Evolutionary conservation across 768 basidiomycete species (phyloP).

Genomic region (Lepiota venenata): DNA sequence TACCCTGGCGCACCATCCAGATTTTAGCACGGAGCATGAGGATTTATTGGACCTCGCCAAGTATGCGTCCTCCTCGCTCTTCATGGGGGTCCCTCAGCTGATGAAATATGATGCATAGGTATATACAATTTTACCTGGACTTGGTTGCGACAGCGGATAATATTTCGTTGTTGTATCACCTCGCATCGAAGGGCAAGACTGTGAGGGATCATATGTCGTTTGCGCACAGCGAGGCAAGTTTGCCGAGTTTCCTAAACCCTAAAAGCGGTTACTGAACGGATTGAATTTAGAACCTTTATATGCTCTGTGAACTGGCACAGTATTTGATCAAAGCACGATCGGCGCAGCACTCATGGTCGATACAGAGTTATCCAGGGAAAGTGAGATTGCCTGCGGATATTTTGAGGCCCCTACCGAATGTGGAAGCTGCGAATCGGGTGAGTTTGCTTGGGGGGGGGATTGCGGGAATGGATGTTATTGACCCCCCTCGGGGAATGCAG

Average conservation of each 20-base stretch:
- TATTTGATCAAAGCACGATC: slow-evolving; percentile 76
- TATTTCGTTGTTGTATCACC: slow-evolving; percentile 75
- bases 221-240: slow-evolving; percentile 62
- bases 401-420: slow-evolving; percentile 62
- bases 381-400: slow-evolving; percentile 81
- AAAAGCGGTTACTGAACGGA: background rate
- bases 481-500: slow-evolving; percentile 43
- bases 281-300: slow-evolving; percentile 77
- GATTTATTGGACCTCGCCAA: slow-evolving; percentile 77
- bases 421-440: slow-evolving; percentile 66
- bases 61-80: slow-evolving; percentile 38
- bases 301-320: slow-evolving; percentile 85
- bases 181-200: slow-evolving; percentile 82
- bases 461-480: too few relatives aligned
- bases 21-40: slow-evolving; percentile 68
- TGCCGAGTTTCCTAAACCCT: background rate
- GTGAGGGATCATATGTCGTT: slow-evolving; percentile 77
- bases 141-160: slow-evolving; percentile 77
- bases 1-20: slow-evolving; percentile 91
- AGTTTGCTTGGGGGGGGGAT: background rate
- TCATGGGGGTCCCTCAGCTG: slow-evolving; percentile 2
- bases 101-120: slow-evolving; percentile 48
- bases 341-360: slow-evolving; percentile 63
- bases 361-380: slow-evolving; percentile 79
- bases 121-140: slow-evolving; percentile 86